These are phyloP conservation scores for Ceratocystis destructans DNA, from an alignment of 2,329 filamentous ascomycete genomes.

Conservation along the genomic window DNA sequence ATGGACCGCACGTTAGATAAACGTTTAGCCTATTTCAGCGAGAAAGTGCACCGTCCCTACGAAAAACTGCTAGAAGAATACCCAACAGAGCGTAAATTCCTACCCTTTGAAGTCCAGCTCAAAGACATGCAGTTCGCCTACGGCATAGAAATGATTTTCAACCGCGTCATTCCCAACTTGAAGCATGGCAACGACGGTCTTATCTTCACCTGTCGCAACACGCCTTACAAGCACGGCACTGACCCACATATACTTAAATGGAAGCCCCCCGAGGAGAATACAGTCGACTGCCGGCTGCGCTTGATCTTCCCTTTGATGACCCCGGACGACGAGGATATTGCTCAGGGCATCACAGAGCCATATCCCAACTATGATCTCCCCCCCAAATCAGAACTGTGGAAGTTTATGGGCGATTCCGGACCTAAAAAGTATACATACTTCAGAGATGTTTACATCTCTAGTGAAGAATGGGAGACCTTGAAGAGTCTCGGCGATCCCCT, in stretches of 20 bases:
- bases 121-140: slow-evolving; percentile 86
- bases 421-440: slow-evolving; percentile 49
- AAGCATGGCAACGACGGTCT: slow-evolving; percentile 91
- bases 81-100: slow-evolving; percentile 53
- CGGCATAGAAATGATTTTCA: slow-evolving; percentile 84
- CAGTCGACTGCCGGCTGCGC: slow-evolving; percentile 75
- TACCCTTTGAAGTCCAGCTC: slow-evolving; percentile 70
- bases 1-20: slow-evolving; percentile 76
- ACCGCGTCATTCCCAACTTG: slow-evolving; percentile 65
- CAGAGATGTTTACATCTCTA: slow-evolving; percentile 52
- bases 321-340: slow-evolving; percentile 52
- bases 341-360: slow-evolving; percentile 48
- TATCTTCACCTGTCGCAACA: slow-evolving; percentile 90
- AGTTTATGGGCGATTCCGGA: slow-evolving; percentile 40
- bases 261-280: slow-evolving; percentile 94
- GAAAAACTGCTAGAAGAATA: slow-evolving; percentile 47
- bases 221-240: slow-evolving; percentile 77
- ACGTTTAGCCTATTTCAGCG: slow-evolving; percentile 72
- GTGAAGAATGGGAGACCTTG: slow-evolving; percentile 69
- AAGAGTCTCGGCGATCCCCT: slow-evolving; percentile 62
- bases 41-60: slow-evolving; percentile 61
- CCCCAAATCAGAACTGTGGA: slow-evolving; percentile 58
- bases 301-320: slow-evolving; percentile 62
- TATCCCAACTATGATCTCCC: slow-evolving; percentile 68
- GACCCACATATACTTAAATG: slow-evolving; percentile 92